Evolutionary conservation across 169 alveolate species (phyloP).

Genomic region (Cryptosporidium parvum): DNA sequence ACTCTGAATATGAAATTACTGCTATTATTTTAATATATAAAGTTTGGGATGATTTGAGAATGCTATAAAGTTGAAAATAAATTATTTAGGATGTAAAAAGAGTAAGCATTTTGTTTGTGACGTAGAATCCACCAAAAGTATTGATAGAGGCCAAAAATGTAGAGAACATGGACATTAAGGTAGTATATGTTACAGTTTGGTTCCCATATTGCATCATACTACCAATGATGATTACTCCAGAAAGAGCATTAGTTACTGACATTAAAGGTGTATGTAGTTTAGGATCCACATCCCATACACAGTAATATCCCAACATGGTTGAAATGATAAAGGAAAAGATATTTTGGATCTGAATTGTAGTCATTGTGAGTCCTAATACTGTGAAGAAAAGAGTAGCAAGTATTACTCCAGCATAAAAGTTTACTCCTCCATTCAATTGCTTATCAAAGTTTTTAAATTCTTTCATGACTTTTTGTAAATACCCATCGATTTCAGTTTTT

Average conservation of each 20-base stretch:
- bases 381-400: constrained; percentile 2
- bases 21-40: background rate
- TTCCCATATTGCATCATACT: constrained; percentile 79
- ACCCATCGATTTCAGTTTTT: background rate
- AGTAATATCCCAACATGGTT: constrained; percentile 81
- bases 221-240: constrained; percentile 84
- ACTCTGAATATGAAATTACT: too few relatives aligned
- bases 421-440: background rate
- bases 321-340: constrained; percentile 77
- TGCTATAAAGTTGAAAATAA: background rate
- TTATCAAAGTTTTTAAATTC: background rate
- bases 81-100: background rate
- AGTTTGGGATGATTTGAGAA: too few relatives aligned
- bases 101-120: constrained; percentile 83
- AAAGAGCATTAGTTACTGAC: constrained; percentile 86
- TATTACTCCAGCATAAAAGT: background rate
- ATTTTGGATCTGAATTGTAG: constrained; percentile 26
- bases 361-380: constrained; percentile 41
- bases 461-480: background rate
- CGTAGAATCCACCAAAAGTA: constrained; percentile 83
- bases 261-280: constrained; percentile 84
- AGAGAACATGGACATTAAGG: constrained; percentile 58
- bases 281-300: constrained; percentile 84
- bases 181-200: constrained; percentile 37
- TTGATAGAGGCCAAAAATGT: constrained; percentile 81